phyloP scores from a whole-genome alignment of 2,329 filamentous ascomycete species.

The Chrysosporium queenslandicum region DNA sequence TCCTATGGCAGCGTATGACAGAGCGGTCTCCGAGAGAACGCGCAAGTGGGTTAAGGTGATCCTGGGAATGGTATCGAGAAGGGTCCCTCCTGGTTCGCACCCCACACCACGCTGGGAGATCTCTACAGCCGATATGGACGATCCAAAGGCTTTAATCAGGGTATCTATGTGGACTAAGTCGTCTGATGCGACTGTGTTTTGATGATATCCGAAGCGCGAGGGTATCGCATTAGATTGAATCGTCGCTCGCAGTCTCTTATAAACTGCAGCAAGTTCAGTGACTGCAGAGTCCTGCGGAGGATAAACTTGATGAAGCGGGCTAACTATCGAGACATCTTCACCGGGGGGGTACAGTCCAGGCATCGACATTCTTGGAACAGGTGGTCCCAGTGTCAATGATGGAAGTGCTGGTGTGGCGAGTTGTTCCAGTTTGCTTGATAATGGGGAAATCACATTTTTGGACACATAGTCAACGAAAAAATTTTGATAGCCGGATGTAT shows the following conservation, averaged over 20 bases:
- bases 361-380: slow-evolving; percentile 27
- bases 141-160: slow-evolving; percentile 52
- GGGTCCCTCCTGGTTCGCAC: slow-evolving; percentile 59
- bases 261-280: slow-evolving; percentile 45
- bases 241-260: slow-evolving; percentile 47
- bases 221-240: slow-evolving; percentile 43
- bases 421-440: slow-evolving; percentile 36
- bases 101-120: slow-evolving; percentile 83
- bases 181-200: slow-evolving; percentile 34
- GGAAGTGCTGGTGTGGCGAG: slow-evolving; percentile 23
- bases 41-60: slow-evolving; percentile 77
- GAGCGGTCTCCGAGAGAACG: slow-evolving; percentile 76
- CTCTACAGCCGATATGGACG: slow-evolving; percentile 77
- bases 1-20: slow-evolving; percentile 72
- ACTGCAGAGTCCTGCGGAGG: slow-evolving; percentile 28
- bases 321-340: slow-evolving; percentile 26
- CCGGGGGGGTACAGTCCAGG: slow-evolving; percentile 32
- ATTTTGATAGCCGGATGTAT: slow-evolving; percentile 35
- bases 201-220: slow-evolving; percentile 38
- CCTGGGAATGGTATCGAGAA: slow-evolving; percentile 76
- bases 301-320: slow-evolving; percentile 24
- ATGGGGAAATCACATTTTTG: slow-evolving; percentile 41
- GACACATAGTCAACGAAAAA: slow-evolving; percentile 44
- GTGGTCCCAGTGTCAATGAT: slow-evolving; percentile 25
- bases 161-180: slow-evolving; percentile 41